A percentile compares a stretch with the other conserved stretches of the same genome.
These are phyloP conservation scores for Dentiscutata heterogama DNA, from an alignment of 371 early-diverging fungal species.

Conservation along the genomic window DNA sequence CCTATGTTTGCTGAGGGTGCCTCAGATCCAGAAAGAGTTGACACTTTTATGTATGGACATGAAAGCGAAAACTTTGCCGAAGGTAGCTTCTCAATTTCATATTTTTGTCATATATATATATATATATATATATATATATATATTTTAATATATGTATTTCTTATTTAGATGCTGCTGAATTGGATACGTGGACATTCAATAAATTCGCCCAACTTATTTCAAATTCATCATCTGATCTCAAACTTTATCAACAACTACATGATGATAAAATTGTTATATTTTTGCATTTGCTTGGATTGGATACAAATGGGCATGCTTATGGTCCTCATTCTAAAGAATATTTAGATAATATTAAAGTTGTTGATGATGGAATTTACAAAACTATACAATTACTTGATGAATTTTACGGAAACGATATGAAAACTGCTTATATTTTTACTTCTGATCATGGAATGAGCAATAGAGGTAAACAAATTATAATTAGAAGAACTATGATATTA, in stretches of 20 bases:
- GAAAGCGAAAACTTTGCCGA: slow-evolving; percentile 92
- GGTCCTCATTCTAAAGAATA: slow-evolving; percentile 89
- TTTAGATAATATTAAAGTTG: slow-evolving; percentile 81
- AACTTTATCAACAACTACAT: slow-evolving; percentile 67
- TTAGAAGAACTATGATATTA: neutral
- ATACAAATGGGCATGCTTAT: slow-evolving; percentile 94
- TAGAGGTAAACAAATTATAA: slow-evolving; percentile 60
- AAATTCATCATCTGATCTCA: slow-evolving; percentile 62
- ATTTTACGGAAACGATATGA: slow-evolving; percentile 83
- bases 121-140: too few species aligned
- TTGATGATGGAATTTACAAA: slow-evolving; percentile 80
- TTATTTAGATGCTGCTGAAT: slow-evolving; percentile 76
- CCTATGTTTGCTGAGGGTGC: slow-evolving; percentile 97
- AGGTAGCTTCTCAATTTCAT: slow-evolving; percentile 56
- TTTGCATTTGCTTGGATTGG: slow-evolving; percentile 93
- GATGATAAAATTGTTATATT: slow-evolving; percentile 88
- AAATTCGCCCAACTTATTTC: slow-evolving; percentile 65
- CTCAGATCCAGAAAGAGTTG: slow-evolving; percentile 76
- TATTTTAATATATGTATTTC: slow-evolving; percentile 2
- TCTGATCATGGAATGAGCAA: slow-evolving; percentile 98
- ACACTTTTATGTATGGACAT: slow-evolving; percentile 90
- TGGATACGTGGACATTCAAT: slow-evolving; percentile 94
- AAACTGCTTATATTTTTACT: slow-evolving; percentile 91
- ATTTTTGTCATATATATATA: too few species aligned
- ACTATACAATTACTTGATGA: slow-evolving; percentile 73